These are phyloP conservation scores for Chlamydomonas eustigma DNA, from an alignment of 139 green algal species.

Conservation along the genomic window DNA sequence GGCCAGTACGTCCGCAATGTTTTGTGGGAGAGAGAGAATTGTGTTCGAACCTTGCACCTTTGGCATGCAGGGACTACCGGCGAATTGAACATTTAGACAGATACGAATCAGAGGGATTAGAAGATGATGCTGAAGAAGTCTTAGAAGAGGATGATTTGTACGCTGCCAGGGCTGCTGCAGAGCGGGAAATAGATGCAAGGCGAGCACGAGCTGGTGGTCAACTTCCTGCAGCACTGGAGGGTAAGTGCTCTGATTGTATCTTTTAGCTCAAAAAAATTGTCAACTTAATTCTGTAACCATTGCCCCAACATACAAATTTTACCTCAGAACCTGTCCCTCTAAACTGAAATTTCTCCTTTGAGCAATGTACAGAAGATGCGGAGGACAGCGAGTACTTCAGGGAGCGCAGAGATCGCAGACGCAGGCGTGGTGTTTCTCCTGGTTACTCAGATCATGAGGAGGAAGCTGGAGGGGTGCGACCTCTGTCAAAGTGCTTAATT, in stretches of 20 bases:
- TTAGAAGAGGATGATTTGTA: constrained; percentile 51
- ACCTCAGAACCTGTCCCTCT: no score
- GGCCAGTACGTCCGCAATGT: constrained; percentile 46
- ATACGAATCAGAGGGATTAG: constrained; percentile 85
- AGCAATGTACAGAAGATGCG: background rate
- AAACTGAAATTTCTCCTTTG: background rate
- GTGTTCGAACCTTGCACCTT: background rate
- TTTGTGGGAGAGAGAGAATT: background rate
- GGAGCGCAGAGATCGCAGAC: constrained; percentile 17
- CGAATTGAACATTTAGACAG: constrained; percentile 76
- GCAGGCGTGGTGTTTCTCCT: background rate
- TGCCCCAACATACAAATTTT: no score
- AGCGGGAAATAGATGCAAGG: constrained; percentile 62
- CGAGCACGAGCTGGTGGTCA: constrained; percentile 33
- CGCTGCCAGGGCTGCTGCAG: constrained; percentile 48
- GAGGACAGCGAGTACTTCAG: background rate
- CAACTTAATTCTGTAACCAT: no score
- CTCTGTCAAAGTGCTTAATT: no score
- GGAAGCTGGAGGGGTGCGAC: no score
- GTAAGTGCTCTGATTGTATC: no score
- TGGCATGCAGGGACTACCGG: constrained; percentile 87
- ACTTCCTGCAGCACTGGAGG: background rate
- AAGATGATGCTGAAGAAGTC: constrained; percentile 66
- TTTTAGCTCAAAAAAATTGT: no score
- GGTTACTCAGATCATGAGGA: constrained; percentile 4